Conservation (phyloP, 2,329 filamentous ascomycete species). For the Stachybotrys elegans region DNA sequence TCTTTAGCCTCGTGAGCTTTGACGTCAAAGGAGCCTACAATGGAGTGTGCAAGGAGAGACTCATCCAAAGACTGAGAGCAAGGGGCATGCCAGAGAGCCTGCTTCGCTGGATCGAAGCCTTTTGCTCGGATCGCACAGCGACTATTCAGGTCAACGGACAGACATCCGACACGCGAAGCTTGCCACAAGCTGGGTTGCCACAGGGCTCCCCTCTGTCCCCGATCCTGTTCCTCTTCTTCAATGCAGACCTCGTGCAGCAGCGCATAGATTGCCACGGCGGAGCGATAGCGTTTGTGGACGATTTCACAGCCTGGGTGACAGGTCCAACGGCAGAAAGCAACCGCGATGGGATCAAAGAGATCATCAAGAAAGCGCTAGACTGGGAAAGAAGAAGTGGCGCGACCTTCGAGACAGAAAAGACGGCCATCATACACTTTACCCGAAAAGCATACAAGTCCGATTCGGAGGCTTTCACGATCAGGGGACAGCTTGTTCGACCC, state of each 20-base stretch:
- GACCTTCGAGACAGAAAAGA: constrained; percentile 24
- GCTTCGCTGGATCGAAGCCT: constrained; percentile 9
- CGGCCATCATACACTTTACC: constrained; percentile 61
- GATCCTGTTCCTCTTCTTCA: constrained; percentile 26
- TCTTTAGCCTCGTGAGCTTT: constrained; percentile 9
- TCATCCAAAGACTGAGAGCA: constrained; percentile 8
- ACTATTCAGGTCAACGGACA: constrained; percentile 6
- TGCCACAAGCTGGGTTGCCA: constrained; percentile 6
- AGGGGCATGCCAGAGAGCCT: constrained; percentile 9
- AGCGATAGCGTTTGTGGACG: constrained; percentile 21
- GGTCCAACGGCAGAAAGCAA: constrained; percentile 15
- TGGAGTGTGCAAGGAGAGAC: constrained; percentile 10
- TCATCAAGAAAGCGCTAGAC: constrained; percentile 15
- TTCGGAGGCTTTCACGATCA: constrained; percentile 6
- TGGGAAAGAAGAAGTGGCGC: constrained; percentile 7
- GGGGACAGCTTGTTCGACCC: constrained; percentile 5
- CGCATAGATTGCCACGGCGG: constrained; percentile 19
- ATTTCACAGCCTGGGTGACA: constrained; percentile 18
- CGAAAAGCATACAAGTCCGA: constrained; percentile 37
- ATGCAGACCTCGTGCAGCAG: constrained; percentile 27
- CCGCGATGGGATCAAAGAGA: constrained; percentile 15
- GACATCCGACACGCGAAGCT: constrained; percentile 1
- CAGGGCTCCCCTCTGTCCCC: constrained; percentile 10
- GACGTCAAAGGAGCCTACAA: constrained; percentile 12
- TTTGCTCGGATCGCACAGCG: constrained; percentile 9